These are phyloP conservation scores for Zopfochytrium polystomum DNA, from an alignment of 371 early-diverging fungal genomes.

Conservation along the genomic window DNA sequence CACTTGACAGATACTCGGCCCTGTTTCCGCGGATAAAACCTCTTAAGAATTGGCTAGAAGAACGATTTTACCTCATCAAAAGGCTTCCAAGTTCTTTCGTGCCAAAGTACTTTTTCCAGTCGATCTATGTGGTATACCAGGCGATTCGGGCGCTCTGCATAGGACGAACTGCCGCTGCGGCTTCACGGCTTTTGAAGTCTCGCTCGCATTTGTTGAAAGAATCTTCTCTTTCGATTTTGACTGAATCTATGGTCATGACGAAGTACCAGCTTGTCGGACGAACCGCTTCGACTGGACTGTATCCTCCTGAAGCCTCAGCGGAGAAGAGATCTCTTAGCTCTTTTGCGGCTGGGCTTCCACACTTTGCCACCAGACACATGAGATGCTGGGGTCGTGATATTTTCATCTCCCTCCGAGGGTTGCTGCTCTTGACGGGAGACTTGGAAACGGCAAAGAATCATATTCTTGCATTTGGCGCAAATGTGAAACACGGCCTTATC, in stretches of 20 bases:
- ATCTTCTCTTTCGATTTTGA: slow-evolving; percentile 52
- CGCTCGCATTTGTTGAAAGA: slow-evolving; percentile 5
- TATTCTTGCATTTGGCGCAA: slow-evolving; percentile 84
- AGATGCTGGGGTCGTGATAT: slow-evolving; percentile 98
- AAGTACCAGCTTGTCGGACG: slow-evolving; percentile 79
- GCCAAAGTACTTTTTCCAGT: slow-evolving; percentile 90
- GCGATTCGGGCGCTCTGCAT: slow-evolving; percentile 62
- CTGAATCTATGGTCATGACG: slow-evolving; percentile 67
- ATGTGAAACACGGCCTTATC: slow-evolving; percentile 87
- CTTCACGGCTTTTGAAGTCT: background rate
- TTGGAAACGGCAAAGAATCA: slow-evolving; percentile 77
- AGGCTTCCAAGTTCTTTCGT: slow-evolving; percentile 74
- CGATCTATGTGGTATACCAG: slow-evolving; percentile 70
- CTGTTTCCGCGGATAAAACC: slow-evolving; percentile 50
- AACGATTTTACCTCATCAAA: slow-evolving; percentile 66
- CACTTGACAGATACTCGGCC: slow-evolving; percentile 40
- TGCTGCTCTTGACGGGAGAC: slow-evolving; percentile 78
- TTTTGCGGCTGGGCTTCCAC: slow-evolving; percentile 95
- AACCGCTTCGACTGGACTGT: slow-evolving; percentile 74
- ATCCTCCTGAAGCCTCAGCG: slow-evolving; percentile 46
- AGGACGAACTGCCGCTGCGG: background rate
- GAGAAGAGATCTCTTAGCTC: slow-evolving; percentile 39
- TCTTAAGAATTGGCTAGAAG: slow-evolving; percentile 70
- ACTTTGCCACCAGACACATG: slow-evolving; percentile 90
- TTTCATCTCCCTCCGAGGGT: slow-evolving; percentile 85